phyloP scores from a whole-genome alignment of 2,329 filamentous ascomycete species.

The Pseudogymnoascus sp. region DNA sequence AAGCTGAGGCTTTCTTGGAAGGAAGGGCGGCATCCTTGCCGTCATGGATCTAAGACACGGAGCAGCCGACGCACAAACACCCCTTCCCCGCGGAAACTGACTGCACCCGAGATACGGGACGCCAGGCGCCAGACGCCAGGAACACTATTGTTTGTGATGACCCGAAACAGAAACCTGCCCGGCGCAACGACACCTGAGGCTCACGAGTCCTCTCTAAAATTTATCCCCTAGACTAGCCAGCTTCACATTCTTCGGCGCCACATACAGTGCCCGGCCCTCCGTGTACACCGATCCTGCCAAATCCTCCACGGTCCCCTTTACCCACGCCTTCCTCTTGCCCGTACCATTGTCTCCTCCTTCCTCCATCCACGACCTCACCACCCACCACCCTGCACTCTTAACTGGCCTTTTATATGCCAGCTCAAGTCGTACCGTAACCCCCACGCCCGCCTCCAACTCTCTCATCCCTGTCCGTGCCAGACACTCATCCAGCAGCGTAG shows the following conservation, averaged over 20 bases:
- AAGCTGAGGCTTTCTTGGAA: neutral
- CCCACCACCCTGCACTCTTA: conserved; percentile 54
- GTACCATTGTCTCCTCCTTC: conserved; percentile 27
- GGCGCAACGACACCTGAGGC: neutral
- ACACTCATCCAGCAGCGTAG: conserved; percentile 62
- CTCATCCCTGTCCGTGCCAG: conserved; percentile 55
- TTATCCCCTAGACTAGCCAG: neutral
- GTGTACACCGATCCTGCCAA: conserved; percentile 50
- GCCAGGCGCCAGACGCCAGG: neutral
- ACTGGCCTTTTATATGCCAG: conserved; percentile 58
- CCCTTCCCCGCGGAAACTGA: neutral
- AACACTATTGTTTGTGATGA: neutral
- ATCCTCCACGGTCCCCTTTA: conserved; percentile 46
- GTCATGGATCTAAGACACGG: neutral
- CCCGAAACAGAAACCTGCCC: neutral
- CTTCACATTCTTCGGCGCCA: conserved; percentile 43
- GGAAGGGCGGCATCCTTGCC: neutral
- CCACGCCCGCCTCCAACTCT: conserved; percentile 40
- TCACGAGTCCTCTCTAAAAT: conserved; percentile 3
- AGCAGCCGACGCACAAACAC: neutral
- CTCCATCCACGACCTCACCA: conserved; percentile 46
- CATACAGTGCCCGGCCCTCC: conserved; percentile 50
- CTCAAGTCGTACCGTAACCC: conserved; percentile 50
- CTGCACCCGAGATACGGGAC: neutral
- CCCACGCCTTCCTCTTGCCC: conserved; percentile 46